phyloP scores from a whole-genome alignment of 2,329 filamentous ascomycete species.

The Cyphellophora europaea region DNA sequence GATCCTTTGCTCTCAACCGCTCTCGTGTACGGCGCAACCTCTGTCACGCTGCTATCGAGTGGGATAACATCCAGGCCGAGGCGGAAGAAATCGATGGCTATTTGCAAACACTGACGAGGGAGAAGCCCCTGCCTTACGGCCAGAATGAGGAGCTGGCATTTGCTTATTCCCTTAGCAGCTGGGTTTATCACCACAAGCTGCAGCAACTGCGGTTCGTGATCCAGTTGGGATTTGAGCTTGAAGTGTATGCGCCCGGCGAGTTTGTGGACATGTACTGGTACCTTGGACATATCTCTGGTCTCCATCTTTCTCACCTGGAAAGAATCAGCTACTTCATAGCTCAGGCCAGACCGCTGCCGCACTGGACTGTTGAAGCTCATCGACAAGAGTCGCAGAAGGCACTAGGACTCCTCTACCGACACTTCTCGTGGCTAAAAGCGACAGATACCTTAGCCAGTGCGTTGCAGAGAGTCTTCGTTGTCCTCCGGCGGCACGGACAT shows the following conservation, averaged over 20 bases:
- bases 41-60: conserved; percentile 71
- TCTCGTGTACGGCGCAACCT: conserved; percentile 85
- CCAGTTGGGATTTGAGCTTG: conserved; percentile 87
- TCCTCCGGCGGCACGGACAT: conserved; percentile 49
- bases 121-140: conserved; percentile 48
- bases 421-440: conserved; percentile 56
- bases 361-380: conserved; percentile 1
- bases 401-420: conserved; percentile 42
- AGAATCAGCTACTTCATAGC: conserved; percentile 59
- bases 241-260: conserved; percentile 80
- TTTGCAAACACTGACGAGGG: conserved; percentile 52
- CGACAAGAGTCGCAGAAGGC: conserved; percentile 18
- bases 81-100: conserved; percentile 63
- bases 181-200: conserved; percentile 88
- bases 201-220: conserved; percentile 77
- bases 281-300: conserved; percentile 62
- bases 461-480: conserved; percentile 53
- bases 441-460: conserved; percentile 45
- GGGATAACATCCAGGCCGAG: conserved; percentile 75
- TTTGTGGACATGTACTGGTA: conserved; percentile 87
- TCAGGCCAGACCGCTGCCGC: conserved; percentile 16
- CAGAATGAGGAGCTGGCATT: conserved; percentile 42
- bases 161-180: conserved; percentile 70
- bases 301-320: conserved; percentile 59
- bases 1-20: conserved; percentile 79